Evolutionary conservation across 108 stramenopile genomes (phyloP), one percentile per base, ranked within the genome.

Genomic region (Pseudonitzschia pungens): DNA sequence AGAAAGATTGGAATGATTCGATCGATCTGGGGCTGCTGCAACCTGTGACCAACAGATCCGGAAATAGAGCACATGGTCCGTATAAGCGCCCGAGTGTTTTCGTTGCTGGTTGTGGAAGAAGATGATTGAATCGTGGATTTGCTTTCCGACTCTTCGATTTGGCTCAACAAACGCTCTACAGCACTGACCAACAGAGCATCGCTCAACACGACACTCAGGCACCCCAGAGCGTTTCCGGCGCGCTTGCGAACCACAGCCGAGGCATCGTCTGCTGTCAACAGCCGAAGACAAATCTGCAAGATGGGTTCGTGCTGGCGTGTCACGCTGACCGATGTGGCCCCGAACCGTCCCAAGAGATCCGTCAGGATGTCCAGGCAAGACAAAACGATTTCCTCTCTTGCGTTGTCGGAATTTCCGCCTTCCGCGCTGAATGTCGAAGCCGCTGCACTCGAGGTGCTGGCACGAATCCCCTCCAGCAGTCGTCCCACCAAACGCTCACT

Each of bases 1-100:
- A 97, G 82, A 74, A 99, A 97, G 48, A 98, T 93, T 53, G 97
- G 97, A 51, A 99, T 81, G 55, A 99, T 93, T 11, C 88, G 75
- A 83, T 93, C 93, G 63, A 99, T 93, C 80, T 98, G 96, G 51
- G 79, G 78, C 74, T 93, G 96, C 80, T 84, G 75, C 56, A 93
- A 62, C 36, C 92, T 88, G 82, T 91, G 90, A 16, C 90, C 92
- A 31, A 93, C 90, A 10, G 84, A 77, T 27, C 92, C 89, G 9
- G 84, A 79, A 6, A 93, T 84, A 10, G 90, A 87, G 59, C 98
- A 98, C 83, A 99, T 95, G 52, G 97, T 93, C 72, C 96, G 90
- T 65, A 95, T 89, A 60, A 94, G 77, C 0, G 92, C 86, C 20
- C 88, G 77, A 0, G 89, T 93, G 67, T 93, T 86, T 77, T 45